Base-by-base conservation (phyloP, 306 rosid species). In the Vigna trinervia region DNA sequence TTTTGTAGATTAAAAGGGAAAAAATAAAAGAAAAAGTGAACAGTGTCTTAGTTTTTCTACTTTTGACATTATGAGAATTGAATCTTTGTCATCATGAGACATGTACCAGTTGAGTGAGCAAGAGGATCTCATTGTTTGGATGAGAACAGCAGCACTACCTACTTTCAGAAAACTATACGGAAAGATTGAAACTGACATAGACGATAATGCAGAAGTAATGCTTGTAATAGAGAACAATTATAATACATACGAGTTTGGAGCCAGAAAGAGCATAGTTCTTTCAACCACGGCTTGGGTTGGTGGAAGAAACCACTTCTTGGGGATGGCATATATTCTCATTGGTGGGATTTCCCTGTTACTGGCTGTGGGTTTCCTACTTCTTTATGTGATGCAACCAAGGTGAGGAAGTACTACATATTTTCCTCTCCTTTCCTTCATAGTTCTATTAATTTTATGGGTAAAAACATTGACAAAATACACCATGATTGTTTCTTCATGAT, bases 281-380 rank as follows among this genome's bases (percentile, higher is more conserved):
- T 94, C 98, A 65, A 91, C 98, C 26, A 86, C 98, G 20, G 88
- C 91, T 54, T 94, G 98, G 98, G 89, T 94, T 80, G 97, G 98
- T 56, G 98, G 98, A 41, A 90, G 85, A 80, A 94, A 91, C 66
- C 77, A 91, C 74, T 84, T 87, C 73, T 83, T 94, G 57, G 98
- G 98, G 45, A 20, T 84, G 22, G 90, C 90, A 53, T 94, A 90
- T 80, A 81, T 94, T 71, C 6, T 82, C 39, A 69, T 91, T 79
- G 97, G 96, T 1, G 92, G 92, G 8, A 3, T 88, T 50, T 87
- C 87, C 85, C 78, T 90, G 81, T 71, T 88, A 60, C 79, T 88
- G 58, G 87, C 98, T n/a, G 63, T 87, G 63, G 54, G 59, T 82
- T 94, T 94, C 96, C 71, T 90, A 17, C 87, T 90, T 84, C 75